Conservation (phyloP, 1,284 basidiomycete genomes). For the Amylostereum areolatum region DNA sequence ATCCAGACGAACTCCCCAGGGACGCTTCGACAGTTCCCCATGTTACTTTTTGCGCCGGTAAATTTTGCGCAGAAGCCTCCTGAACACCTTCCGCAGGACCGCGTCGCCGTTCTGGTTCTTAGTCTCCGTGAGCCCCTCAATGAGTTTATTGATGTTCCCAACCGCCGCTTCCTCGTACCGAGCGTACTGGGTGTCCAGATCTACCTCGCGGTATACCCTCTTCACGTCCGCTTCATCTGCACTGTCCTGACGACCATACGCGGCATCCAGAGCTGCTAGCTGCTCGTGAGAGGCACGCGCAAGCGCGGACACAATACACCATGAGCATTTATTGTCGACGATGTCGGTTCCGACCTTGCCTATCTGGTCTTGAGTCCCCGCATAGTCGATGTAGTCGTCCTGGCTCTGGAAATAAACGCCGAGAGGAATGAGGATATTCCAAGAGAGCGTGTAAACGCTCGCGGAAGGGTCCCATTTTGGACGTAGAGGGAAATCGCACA, state of each 20-base stretch:
- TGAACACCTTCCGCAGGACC: slow-evolving; percentile 77
- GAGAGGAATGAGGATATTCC: slow-evolving; percentile 84
- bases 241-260: slow-evolving; percentile 84
- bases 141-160: slow-evolving; percentile 57
- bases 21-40: too few species aligned
- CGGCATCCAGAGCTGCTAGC: slow-evolving; percentile 59
- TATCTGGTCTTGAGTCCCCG: slow-evolving; percentile 85
- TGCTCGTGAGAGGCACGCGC: slow-evolving; percentile 48
- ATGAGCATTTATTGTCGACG: slow-evolving; percentile 97
- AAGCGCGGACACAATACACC: slow-evolving; percentile 92
- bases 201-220: slow-evolving; percentile 70
- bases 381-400: slow-evolving; percentile 96
- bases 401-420: slow-evolving; percentile 99
- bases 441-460: slow-evolving; percentile 73
- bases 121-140: slow-evolving; percentile 63
- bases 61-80: slow-evolving; percentile 84
- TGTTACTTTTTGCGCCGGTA: slow-evolving; percentile 77
- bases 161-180: slow-evolving; percentile 79
- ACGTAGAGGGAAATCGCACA: slow-evolving; percentile 60
- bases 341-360: slow-evolving; percentile 99
- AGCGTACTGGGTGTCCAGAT: slow-evolving; percentile 63
- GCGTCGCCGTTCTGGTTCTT: slow-evolving; percentile 25
- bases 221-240: slow-evolving; percentile 67
- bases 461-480: slow-evolving; percentile 21
- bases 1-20: too few species aligned